Evolutionary conservation across 192 early-diverging fungal species (phyloP), one percentile per base, ranked within the genome.

Genomic region (Thamnidium elegans): DNA sequence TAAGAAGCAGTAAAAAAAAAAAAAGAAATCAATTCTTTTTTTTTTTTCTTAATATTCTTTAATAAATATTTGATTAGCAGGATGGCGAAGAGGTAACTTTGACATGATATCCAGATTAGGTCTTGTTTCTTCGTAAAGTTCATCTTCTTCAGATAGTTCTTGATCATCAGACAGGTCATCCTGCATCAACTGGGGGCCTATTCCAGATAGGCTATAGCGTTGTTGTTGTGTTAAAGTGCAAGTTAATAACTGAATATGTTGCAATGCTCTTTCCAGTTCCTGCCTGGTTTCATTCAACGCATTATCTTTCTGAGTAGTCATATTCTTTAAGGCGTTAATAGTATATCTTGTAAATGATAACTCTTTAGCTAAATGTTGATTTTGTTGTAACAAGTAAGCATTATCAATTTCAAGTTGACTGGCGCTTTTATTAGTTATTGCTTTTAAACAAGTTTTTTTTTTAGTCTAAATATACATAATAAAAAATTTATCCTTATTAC

Each of bases 241-340:
- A 8, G 60, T 65, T 23, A 72, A 44, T 39, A 72, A 31, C 30
- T 63, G 66, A 44, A 72, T 72, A 45, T 65, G 71, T 8, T 62
- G 21, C 50, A 67, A 67, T 45, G 71, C 71, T 30, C 55, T 53
- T 15, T 72, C 71, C 65, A 72, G 59, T 63, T 72, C 71, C 71
- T 58, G 59, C 45, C 65, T 66, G 54, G 71, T 63, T 50, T 66
- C 71, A 23, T 67, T 46, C 34, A 72, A 45, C 21, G 61, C 30
- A 4, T 50, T 31, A 30, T 72, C 65, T 59, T 72, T 72, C 58
- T 72, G 71, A 50, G 43, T 30, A 53, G 59, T 62, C 14, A 72
- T 72, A 15, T 66, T 62, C 50, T 67, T 72, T 36, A 72, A 46
- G 14, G 71, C 71, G 32, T 62, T 67, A n/a, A 67, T 63, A 15